Evolutionary conservation across 768 basidiomycete genomes (phyloP), one percentile per base, ranked within the genome.

Genomic region (Ephemerocybe angulata): DNA sequence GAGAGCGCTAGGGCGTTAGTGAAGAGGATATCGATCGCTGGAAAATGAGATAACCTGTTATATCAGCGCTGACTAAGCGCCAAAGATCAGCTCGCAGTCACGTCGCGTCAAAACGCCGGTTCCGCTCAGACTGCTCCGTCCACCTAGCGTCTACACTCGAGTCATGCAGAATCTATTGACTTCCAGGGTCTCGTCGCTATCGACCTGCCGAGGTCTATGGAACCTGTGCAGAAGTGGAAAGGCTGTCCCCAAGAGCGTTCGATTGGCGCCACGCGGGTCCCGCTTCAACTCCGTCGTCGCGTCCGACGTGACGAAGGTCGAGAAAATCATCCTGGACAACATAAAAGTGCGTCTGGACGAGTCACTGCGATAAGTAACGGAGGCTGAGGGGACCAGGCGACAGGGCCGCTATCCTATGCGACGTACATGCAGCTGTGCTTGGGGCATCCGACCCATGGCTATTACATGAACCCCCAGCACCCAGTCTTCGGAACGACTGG

Each of bases 391-490:
- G 10, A 15, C 15, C 25, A 97, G 94, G 82, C 87, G 1, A 89
- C 90, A 25, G 97, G 97, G 0, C 95, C 97, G 1, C 76, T 98
- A 48, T 84, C 94, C 0, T 83, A 94, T 61, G 79, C 95, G 46
- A 83, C 84, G 1, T 98, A 96, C 74, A 97, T 97, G 88, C 87
- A 90, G 60, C 80, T 90, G 60, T 95, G 93, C 60, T 82, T 98
- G 3, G 80, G 86, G 0, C 95, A 98, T 72, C 93, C 95, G 1
- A 87, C 82, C 0, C 76, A 92, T 52, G 97, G 97, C 1, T 99
- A 98, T 72, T 98, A 98, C 74, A 91, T 88, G 76, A 87, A 85
- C 33, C 70, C 81, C 0, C 63, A 76, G 13, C 78, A 90, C 54
- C 77, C 83, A 40, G 87, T 98, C 2, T 92, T 99, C 63, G 97